These are phyloP conservation scores for Curvularia sp. DNA, from an alignment of 2,329 filamentous ascomycete genomes.

Conservation along the genomic window DNA sequence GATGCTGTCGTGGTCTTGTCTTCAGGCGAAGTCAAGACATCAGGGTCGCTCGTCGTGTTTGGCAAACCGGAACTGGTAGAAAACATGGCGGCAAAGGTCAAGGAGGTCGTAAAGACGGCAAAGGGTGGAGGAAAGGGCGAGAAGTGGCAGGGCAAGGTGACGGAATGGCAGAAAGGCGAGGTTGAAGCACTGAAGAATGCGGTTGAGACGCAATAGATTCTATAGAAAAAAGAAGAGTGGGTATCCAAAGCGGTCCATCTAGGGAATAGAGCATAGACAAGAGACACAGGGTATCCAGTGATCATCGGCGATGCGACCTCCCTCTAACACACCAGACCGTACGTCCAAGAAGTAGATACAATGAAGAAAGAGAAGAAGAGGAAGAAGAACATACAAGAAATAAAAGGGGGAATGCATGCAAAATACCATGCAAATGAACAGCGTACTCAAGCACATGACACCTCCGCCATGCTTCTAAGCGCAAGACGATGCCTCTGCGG, in stretches of 20 bases:
- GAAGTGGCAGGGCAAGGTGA: constrained; percentile 47
- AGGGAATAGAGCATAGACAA: neutral
- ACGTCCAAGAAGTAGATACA: neutral
- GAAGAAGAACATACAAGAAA: neutral
- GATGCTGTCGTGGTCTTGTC: constrained; percentile 36
- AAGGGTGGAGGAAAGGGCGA: constrained; percentile 46
- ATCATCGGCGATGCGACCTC: neutral
- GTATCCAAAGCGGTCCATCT: neutral
- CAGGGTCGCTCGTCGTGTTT: constrained; percentile 39
- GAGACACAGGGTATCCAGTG: neutral
- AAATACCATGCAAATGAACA: neutral
- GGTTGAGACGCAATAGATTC: constrained; percentile 22
- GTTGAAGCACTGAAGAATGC: constrained; percentile 36
- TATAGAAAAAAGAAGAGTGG: neutral
- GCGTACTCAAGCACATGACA: neutral
- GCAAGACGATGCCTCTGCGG: neutral
- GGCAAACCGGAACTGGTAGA: constrained; percentile 39
- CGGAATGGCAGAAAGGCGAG: constrained; percentile 45
- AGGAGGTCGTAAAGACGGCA: constrained; percentile 33
- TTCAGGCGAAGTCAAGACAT: constrained; percentile 38
- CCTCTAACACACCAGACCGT: neutral
- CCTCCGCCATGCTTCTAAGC: neutral
- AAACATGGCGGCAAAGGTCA: constrained; percentile 33
- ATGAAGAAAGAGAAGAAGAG: neutral
- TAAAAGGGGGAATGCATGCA: neutral